phyloP scores from a whole-genome alignment of 768 basidiomycete genomes.

The Mycena vitilis region DNA sequence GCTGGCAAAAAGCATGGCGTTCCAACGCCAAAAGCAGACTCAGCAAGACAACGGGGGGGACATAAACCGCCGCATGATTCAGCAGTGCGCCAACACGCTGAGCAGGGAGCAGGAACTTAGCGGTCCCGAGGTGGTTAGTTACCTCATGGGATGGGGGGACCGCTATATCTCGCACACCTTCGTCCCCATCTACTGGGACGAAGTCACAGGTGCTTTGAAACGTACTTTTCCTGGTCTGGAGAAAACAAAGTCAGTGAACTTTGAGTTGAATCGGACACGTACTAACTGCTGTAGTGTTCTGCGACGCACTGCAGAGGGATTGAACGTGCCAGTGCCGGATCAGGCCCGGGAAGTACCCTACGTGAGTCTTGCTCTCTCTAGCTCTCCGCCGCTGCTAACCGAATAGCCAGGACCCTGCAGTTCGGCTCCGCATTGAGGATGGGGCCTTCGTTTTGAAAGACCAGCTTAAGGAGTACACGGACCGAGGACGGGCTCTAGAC shows the following conservation, averaged over 20 bases:
- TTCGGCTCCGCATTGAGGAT: not conserved
- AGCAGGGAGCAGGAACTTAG: slow-evolving; percentile 51
- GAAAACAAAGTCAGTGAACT: too few relatives aligned
- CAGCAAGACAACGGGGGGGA: too few relatives aligned
- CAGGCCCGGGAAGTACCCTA: too few relatives aligned
- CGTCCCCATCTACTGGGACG: slow-evolving; percentile 48
- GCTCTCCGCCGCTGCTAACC: too few relatives aligned
- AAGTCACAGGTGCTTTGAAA: too few relatives aligned
- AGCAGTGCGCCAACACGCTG: slow-evolving; percentile 47
- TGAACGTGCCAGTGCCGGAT: too few relatives aligned
- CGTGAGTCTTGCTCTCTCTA: too few relatives aligned
- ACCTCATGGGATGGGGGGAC: slow-evolving; percentile 58
- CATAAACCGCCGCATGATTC: slow-evolving; percentile 45
- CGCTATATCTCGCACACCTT: slow-evolving; percentile 51
- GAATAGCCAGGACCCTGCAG: too few relatives aligned
- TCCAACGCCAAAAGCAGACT: slow-evolving; percentile 40
- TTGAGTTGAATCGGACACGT: too few relatives aligned
- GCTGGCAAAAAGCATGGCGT: slow-evolving; percentile 40
- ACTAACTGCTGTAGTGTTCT: too few relatives aligned
- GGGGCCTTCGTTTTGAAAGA: slow-evolving; percentile 7
- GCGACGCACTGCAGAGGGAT: too few relatives aligned
- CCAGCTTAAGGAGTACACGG: slow-evolving; percentile 44
- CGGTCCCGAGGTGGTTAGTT: slow-evolving; percentile 50
- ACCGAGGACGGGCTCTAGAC: slow-evolving; percentile 38
- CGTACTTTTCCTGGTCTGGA: too few relatives aligned